Evolutionary conservation across 352 stramenopile species (phyloP).

Genomic region (Pythium inflatum): DNA sequence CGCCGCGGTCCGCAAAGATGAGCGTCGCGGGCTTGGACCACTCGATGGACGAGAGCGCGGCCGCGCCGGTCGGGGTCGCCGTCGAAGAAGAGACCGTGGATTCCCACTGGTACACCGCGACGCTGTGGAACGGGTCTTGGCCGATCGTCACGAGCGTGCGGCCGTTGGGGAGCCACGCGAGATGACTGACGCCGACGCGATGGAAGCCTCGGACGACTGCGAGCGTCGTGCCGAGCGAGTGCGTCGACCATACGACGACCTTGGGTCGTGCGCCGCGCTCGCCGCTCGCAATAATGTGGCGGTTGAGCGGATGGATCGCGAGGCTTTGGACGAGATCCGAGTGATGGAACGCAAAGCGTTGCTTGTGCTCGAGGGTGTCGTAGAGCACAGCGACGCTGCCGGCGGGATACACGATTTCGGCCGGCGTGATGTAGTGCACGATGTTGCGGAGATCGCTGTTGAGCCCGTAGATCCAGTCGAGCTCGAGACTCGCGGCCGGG

Average conservation of each 20-base stretch:
- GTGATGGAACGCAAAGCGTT: slow-evolving; percentile 70
- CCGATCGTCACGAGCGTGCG: slow-evolving; percentile 69
- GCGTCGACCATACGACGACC: slow-evolving; percentile 70
- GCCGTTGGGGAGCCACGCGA: slow-evolving; percentile 78
- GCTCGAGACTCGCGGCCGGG: slow-evolving; percentile 61
- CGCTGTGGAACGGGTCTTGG: slow-evolving; percentile 67
- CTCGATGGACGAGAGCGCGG: slow-evolving; percentile 35
- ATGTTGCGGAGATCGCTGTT: slow-evolving; percentile 69
- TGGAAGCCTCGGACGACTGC: slow-evolving; percentile 74
- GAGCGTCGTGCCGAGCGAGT: slow-evolving; percentile 46
- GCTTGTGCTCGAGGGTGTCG: slow-evolving; percentile 70
- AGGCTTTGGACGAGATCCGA: slow-evolving; percentile 62
- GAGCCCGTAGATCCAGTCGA: slow-evolving; percentile 84
- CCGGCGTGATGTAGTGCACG: slow-evolving; percentile 64
- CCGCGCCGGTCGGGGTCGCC: slow-evolving; percentile 10
- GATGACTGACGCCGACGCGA: slow-evolving; percentile 55
- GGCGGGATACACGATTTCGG: slow-evolving; percentile 68
- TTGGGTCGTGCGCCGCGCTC: slow-evolving; percentile 64
- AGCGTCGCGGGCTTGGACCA: slow-evolving; percentile 58
- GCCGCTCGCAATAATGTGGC: slow-evolving; percentile 56
- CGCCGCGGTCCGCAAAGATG: slow-evolving; percentile 60
- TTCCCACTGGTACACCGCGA: slow-evolving; percentile 82
- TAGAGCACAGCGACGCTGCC: slow-evolving; percentile 70
- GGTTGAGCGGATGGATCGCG: slow-evolving; percentile 56
- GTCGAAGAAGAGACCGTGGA: slow-evolving; percentile 33